Evolutionary conservation across 2,329 filamentous ascomycete genomes (phyloP).

Genomic region (Ceratocystis cubensis): DNA sequence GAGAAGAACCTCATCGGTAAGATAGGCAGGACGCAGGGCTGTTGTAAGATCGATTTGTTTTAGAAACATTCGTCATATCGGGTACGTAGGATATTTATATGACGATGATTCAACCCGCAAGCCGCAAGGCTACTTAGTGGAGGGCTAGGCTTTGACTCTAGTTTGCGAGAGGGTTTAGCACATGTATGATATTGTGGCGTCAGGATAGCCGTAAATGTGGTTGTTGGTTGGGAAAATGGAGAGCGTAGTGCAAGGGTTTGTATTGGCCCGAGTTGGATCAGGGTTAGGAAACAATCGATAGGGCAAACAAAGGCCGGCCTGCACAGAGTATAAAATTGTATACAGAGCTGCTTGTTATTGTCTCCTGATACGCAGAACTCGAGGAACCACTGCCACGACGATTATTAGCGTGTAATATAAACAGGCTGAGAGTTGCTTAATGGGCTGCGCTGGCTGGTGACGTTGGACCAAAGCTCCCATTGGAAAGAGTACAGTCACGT

Average conservation of each 20-base stretch:
- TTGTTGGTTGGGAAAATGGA: too few species aligned
- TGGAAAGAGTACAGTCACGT: background rate
- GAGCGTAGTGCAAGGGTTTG: background rate
- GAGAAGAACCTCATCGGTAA: conserved; percentile 85
- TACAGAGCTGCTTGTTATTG: background rate
- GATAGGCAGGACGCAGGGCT: conserved; percentile 80
- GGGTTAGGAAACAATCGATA: background rate
- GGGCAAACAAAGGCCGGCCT: background rate
- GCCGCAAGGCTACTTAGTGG: background rate
- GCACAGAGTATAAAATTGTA: background rate
- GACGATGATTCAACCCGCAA: background rate
- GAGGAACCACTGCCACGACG: background rate
- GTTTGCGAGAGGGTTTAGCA: background rate
- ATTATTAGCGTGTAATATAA: background rate
- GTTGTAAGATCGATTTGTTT: conserved; percentile 92
- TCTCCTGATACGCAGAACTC: background rate
- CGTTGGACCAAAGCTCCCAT: background rate
- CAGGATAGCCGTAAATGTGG: too few species aligned
- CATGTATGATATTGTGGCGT: background rate
- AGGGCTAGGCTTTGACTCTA: background rate
- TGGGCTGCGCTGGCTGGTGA: background rate
- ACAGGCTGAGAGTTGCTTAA: background rate
- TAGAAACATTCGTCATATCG: conserved; percentile 78
- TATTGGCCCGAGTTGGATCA: background rate
- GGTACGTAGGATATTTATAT: background rate